Percentiles rank a stretch among this genome's conserved stretches.
Evolutionary conservation across 2,329 filamentous ascomycete genomes (phyloP).

Genomic region (Microsporum canis): DNA sequence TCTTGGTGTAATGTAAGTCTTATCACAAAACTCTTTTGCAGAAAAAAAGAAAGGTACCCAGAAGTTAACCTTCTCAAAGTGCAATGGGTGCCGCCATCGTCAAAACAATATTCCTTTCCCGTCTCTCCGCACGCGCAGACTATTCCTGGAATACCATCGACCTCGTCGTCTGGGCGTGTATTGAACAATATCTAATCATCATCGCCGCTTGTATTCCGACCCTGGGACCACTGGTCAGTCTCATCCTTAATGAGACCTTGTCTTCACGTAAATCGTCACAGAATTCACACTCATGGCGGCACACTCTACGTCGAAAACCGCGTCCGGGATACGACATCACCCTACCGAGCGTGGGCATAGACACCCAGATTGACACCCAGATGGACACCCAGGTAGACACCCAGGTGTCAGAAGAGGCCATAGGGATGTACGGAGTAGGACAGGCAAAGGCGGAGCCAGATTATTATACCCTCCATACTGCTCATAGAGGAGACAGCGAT

Average conservation of each 20-base stretch:
- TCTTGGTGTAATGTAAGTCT: conserved; percentile 9
- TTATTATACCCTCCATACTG: too few species aligned
- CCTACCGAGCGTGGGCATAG: background rate
- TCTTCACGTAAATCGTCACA: background rate
- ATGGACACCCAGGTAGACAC: too few species aligned
- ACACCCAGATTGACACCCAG: background rate
- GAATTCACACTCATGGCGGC: background rate
- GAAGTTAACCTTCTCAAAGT: background rate
- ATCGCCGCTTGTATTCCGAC: conserved; percentile 13
- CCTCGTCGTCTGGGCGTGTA: conserved; percentile 7
- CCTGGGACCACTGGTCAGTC: conserved; percentile 6
- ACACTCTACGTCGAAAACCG: background rate
- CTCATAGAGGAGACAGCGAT: too few species aligned
- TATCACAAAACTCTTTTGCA: background rate
- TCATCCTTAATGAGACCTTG: background rate
- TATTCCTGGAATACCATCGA: conserved; percentile 9
- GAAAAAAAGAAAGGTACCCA: background rate
- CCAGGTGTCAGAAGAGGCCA: too few species aligned
- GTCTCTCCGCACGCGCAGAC: conserved; percentile 6
- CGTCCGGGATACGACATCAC: background rate
- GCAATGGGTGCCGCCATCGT: conserved; percentile 10
- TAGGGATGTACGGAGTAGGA: too few species aligned
- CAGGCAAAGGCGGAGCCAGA: too few species aligned
- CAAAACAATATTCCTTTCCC: conserved; percentile 7
- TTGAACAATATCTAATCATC: conserved; percentile 13